phyloP scores from a whole-genome alignment of 202 grass and related monocot species.

The Panicum hallii region DNA sequence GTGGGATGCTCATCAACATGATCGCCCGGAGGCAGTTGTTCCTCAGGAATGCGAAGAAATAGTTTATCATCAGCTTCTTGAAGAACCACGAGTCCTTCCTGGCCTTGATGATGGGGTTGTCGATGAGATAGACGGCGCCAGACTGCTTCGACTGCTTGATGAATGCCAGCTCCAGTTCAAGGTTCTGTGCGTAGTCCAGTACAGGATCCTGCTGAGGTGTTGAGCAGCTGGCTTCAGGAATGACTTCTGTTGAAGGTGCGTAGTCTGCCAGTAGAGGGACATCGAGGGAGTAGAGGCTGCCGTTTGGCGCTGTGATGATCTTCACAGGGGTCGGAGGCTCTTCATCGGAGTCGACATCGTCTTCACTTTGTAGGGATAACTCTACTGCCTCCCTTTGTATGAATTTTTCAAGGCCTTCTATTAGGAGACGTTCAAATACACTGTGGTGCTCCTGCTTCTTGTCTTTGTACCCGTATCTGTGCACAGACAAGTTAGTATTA shows the following conservation, averaged over 20 bases:
- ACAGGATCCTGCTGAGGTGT: conserved; percentile 49
- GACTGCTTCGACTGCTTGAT: conserved; percentile 74
- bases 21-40: conserved; percentile 83
- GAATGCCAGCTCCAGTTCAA: conserved; percentile 85
- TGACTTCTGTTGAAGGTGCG: conserved; percentile 28
- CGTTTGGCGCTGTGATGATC: conserved; percentile 74
- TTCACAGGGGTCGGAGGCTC: conserved; percentile 61
- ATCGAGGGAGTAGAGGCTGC: conserved; percentile 73
- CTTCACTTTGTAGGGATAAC: conserved; percentile 77
- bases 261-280: conserved; percentile 77
- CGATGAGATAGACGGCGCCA: conserved; percentile 82
- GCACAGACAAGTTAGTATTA: conserved; percentile 36
- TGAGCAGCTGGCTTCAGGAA: conserved; percentile 65
- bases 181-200: conserved; percentile 65
- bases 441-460: conserved; percentile 76
- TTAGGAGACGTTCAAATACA: conserved; percentile 79
- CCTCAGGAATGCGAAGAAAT: conserved; percentile 84
- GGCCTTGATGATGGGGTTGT: conserved; percentile 80
- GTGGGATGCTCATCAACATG: conserved; percentile 74
- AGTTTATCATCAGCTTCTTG: conserved; percentile 97
- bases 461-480: conserved; percentile 96
- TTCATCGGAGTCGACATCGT: conserved; percentile 68
- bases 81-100: conserved; percentile 93
- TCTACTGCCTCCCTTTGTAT: conserved; percentile 83
- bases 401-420: conserved; percentile 84